phyloP scores from a whole-genome alignment of 2,329 filamentous ascomycete species.

The Fusarium buharicum region DNA sequence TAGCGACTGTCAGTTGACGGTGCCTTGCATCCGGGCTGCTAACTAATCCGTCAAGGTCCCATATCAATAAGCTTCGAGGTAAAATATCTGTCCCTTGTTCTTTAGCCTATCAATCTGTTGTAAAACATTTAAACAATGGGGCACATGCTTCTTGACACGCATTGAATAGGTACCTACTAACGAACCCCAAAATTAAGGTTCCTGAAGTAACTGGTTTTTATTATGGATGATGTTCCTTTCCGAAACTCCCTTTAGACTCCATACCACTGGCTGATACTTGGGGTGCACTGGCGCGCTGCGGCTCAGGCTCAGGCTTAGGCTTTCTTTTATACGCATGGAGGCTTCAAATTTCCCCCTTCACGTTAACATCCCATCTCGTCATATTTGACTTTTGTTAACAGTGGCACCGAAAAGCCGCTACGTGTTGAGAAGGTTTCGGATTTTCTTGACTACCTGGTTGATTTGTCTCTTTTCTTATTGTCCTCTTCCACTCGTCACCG shows the following conservation, averaged over 20 bases:
- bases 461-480: conserved; percentile 10
- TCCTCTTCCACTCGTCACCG: not conserved
- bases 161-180: too few species aligned
- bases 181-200: not conserved
- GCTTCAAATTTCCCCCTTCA: conserved; percentile 16
- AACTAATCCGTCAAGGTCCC: not conserved
- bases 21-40: conserved; percentile 3
- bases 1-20: not conserved
- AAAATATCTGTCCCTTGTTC: not conserved
- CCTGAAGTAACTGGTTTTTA: too few species aligned
- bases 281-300: conserved; percentile 15
- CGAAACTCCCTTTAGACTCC: conserved; percentile 3
- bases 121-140: too few species aligned
- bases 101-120: too few species aligned
- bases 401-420: conserved; percentile 3
- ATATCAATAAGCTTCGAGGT: conserved; percentile 1
- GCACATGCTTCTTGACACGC: too few species aligned
- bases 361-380: not conserved
- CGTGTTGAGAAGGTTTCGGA: not conserved
- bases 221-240: conserved; percentile 13
- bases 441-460: not conserved
- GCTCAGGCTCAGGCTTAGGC: not conserved
- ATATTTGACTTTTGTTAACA: conserved; percentile 1
- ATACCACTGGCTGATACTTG: conserved; percentile 15
- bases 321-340: not conserved